Evolutionary conservation across 2,329 filamentous ascomycete species (phyloP).

Genomic region (Pezicula carpinea): DNA sequence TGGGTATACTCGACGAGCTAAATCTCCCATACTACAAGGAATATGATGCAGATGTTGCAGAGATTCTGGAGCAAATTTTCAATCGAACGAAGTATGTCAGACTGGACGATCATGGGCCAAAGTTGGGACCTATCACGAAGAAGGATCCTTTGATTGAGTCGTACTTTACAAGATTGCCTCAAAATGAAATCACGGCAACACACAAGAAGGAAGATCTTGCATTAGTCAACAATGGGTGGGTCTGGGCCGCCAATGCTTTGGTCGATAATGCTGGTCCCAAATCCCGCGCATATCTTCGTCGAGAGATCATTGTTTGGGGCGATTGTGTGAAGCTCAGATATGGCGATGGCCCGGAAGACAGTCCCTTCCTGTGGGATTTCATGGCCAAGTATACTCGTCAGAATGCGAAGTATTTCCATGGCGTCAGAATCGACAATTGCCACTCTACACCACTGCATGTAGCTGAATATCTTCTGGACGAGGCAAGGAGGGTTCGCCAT

Average conservation of each 20-base stretch:
- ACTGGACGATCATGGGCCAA: slow-evolving; percentile 87
- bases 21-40: slow-evolving; percentile 90
- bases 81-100: slow-evolving; percentile 94
- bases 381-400: slow-evolving; percentile 91
- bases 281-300: slow-evolving; percentile 87
- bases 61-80: slow-evolving; percentile 85
- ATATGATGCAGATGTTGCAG: slow-evolving; percentile 77
- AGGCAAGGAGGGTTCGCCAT: slow-evolving; percentile 82
- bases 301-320: slow-evolving; percentile 97
- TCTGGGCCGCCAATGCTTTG: slow-evolving; percentile 95
- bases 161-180: slow-evolving; percentile 87
- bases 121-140: slow-evolving; percentile 71
- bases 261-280: slow-evolving; percentile 87
- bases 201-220: slow-evolving; percentile 74
- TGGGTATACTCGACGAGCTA: slow-evolving; percentile 69
- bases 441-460: slow-evolving; percentile 95
- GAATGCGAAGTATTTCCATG: slow-evolving; percentile 91
- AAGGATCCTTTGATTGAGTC: slow-evolving; percentile 82
- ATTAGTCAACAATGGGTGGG: slow-evolving; percentile 95
- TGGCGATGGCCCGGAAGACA: slow-evolving; percentile 74
- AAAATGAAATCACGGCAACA: slow-evolving; percentile 72
- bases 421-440: slow-evolving; percentile 96
- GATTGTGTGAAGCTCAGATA: slow-evolving; percentile 98
- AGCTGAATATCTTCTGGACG: slow-evolving; percentile 89
- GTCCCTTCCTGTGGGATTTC: slow-evolving; percentile 89